Evolutionary conservation across 2,329 filamentous ascomycete species (phyloP), one percentile per base, ranked within the genome.

Genomic region (Macrophomina pseudophaseolina): DNA sequence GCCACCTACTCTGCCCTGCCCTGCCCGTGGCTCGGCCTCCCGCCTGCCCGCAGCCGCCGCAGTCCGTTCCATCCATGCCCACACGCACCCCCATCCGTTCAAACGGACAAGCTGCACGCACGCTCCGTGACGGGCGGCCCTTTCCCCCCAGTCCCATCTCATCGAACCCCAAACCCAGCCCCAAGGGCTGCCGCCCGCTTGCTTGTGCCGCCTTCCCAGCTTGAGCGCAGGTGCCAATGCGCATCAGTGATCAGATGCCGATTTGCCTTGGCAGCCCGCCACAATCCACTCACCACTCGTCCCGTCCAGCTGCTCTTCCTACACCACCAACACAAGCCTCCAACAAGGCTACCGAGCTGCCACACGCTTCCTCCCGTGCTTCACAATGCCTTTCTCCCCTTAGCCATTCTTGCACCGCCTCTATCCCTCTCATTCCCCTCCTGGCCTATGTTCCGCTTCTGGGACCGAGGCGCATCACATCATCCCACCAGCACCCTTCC

Each of bases 391-490:
- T n/a, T 35, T 35, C 23, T 23, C 18, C 35, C 42, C 42, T 23
- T 30, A 48, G 30, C 30, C 30, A 3, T 48, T 32, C 28, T 5
- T 2, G 28, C 54, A 4, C 23, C 16, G 52, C 40, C 30, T 30
- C 30, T 16, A 23, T 53, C 33, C 18, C 33, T 12, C 7, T 12
- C 23, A 1, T 18, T 59, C 28, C 42, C 16, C 3, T 23, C 23
- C 28, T 60, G 56, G 11, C 16, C 32, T 48, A 28, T 40, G 56
- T 35, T 33, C 28, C 40, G 11, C 5, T 44, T 18, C 28, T 48
- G 56, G 56, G 56, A 60, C 56, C 56, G 56, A 38, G 7, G 28
- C 12, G 56, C 56, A 60, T 60, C 56, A 48, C 56, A 48, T 53
- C 51, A 53, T 53, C 51, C 51, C 48, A 51, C 51, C 51, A 46